phyloP scores from a whole-genome alignment of 345 rosid genomes.

The Salix brachista region DNA sequence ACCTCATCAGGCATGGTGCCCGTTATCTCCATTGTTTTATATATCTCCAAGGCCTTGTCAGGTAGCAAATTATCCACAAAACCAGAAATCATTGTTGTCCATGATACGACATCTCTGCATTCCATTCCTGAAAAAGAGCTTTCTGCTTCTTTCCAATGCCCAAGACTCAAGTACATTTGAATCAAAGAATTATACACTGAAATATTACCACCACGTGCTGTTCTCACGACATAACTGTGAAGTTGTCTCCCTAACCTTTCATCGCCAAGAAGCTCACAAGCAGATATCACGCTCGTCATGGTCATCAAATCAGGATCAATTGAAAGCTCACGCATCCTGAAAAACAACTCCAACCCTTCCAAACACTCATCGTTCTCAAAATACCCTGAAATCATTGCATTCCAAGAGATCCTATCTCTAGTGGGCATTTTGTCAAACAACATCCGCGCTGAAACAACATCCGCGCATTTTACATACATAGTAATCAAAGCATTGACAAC shows the following conservation, averaged over 20 bases:
- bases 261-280: conserved; percentile 41
- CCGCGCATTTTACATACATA: conserved; percentile 77
- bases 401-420: conserved; percentile 89
- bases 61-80: conserved; percentile 20
- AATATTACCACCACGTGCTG: conserved; percentile 12
- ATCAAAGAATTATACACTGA: conserved; percentile 26
- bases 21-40: conserved; percentile 23
- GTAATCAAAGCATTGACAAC: conserved; percentile 80
- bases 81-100: conserved; percentile 32
- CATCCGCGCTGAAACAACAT: conserved; percentile 44
- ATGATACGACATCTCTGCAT: conserved; percentile 28
- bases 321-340: conserved; percentile 56
- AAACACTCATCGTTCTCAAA: conserved; percentile 68
- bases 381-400: conserved; percentile 84
- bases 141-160: conserved; percentile 27
- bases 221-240: conserved; percentile 18
- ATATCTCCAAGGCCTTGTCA: conserved; percentile 28
- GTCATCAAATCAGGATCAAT: conserved; percentile 83
- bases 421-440: conserved; percentile 67
- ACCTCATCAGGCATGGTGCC: conserved; percentile 23
- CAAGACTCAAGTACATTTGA: conserved; percentile 19
- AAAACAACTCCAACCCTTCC: conserved; percentile 63
- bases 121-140: conserved; percentile 16
- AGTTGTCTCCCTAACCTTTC: conserved; percentile 57
- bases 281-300: conserved; percentile 64